These are phyloP conservation scores for Hypoxylon cercidicola DNA, from an alignment of 495 filamentous ascomycete genomes.

Conservation along the genomic window DNA sequence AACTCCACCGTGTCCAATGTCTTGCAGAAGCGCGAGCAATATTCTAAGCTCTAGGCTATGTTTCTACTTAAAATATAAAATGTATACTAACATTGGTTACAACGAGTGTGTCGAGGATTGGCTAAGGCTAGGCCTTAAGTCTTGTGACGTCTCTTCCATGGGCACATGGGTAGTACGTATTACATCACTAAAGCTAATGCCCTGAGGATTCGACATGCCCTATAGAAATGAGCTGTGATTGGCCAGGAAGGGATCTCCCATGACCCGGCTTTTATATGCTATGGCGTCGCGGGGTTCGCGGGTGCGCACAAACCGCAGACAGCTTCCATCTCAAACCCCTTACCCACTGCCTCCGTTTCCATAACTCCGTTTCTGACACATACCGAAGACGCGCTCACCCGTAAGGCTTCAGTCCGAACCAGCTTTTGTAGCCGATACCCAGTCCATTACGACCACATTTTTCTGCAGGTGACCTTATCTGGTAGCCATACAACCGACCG, in stretches of 20 bases:
- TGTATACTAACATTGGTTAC: too few relatives aligned
- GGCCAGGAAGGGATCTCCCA: constrained; percentile 13
- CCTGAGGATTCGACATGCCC: constrained; percentile 31
- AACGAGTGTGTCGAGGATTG: constrained; percentile 14
- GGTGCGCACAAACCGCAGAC: constrained; percentile 19
- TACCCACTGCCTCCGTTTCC: constrained; percentile 7
- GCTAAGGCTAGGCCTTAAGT: background rate
- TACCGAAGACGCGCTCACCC: constrained; percentile 1
- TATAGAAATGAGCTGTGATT: constrained; percentile 28
- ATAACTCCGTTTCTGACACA: constrained; percentile 14
- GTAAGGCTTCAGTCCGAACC: background rate
- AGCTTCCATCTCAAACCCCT: constrained; percentile 14
- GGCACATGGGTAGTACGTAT: background rate
- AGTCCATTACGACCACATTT: background rate
- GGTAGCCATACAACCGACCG: background rate
- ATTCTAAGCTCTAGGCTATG: background rate
- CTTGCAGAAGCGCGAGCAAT: constrained; percentile 21
- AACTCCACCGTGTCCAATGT: constrained; percentile 23
- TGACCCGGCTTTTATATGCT: constrained; percentile 18
- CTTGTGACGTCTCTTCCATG: background rate
- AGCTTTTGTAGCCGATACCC: background rate
- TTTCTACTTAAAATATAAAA: too few relatives aligned
- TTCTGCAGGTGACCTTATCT: background rate
- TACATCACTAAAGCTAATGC: background rate
- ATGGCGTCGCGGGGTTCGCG: constrained; percentile 33